Base-by-base conservation (phyloP, 75 land plant genomes). In the Adiantum capillusveneris region DNA sequence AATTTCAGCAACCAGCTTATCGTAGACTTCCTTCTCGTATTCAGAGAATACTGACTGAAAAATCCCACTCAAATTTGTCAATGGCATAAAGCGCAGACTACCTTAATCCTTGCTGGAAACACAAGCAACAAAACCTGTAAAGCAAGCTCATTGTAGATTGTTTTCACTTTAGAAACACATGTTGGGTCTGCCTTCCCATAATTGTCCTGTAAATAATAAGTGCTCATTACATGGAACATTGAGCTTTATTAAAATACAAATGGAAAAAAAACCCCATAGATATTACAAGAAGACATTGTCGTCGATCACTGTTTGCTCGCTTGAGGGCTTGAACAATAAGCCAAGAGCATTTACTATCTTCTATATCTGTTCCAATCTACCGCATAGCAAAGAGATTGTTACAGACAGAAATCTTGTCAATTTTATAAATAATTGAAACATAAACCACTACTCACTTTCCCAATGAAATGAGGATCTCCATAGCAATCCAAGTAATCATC, bases 271-370 rank as follows among this genome's bases (percentile, higher is more conserved):
- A 57, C 21, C 58, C 7, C 34, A 27, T 24, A 9, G 29, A 9
- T 36, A 31, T 63, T 66, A 90, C 96, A 60, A 65, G 29, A 41
- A 92, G 59, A 7, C 48, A 25, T 53, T 78, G 59, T 62, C 71
- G 83, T 55, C 90, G 99, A 25, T 68, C 71, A 30, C 81, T 84
- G 52, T 76, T 79, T 29, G 82, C 87, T 29, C 70, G 76, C 36
- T 84, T 81, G 41, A 95, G 73, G 11, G 99, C 99, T 82, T 95
- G 84, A 31, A 95, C 97, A 30, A 95, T 83, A 64, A 95, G 55
- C 99, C 99, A 95, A 53, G 99, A 95, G 69, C 99, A 95, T 64
- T 95, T 95, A n/a, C 78, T 87, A 65, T 95, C 99, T 73, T 95
- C 96, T 44, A 95, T 95, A 42, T 95, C 99, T 5, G 99, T 95